Conservation (phyloP, 73 alveolate species). For the Effrenium voratum region DNA sequence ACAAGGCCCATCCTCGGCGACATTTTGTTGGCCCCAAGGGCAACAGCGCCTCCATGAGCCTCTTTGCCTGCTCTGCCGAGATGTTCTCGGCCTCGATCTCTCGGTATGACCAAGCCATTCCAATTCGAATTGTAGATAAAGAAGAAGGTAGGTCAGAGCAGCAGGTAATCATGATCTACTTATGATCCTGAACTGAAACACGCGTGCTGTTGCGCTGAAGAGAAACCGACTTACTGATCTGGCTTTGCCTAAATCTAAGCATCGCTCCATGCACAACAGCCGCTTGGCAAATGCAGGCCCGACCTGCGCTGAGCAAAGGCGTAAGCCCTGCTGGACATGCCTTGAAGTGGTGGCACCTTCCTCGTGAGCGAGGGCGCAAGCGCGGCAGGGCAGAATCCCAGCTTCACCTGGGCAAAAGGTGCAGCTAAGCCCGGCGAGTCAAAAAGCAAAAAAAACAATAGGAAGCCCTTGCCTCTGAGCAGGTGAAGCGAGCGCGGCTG, state of each 20-base stretch:
- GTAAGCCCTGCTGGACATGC: neutral
- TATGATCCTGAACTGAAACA: neutral
- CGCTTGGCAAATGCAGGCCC: constrained; percentile 88
- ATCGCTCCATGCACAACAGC: constrained; percentile 40
- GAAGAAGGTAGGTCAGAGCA: too few species aligned
- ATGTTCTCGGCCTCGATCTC: constrained; percentile 60
- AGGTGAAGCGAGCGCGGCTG: constrained; percentile 64
- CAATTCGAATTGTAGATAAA: too few species aligned
- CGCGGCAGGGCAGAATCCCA: constrained; percentile 85
- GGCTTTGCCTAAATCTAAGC: too few species aligned
- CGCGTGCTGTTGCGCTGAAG: neutral
- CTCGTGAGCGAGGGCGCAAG: constrained; percentile 60
- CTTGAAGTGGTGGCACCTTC: neutral
- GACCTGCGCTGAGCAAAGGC: neutral
- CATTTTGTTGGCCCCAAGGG: neutral
- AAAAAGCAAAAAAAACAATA: too few species aligned
- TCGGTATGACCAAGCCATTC: too few species aligned
- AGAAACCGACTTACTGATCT: neutral
- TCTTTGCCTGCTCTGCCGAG: constrained; percentile 81
- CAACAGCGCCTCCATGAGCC: neutral
- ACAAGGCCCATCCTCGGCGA: constrained; percentile 70
- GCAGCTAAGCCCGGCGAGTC: neutral
- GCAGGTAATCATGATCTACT: neutral
- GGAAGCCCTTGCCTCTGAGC: constrained; percentile 29
- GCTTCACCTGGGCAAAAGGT: constrained; percentile 11